Evolutionary conservation across 306 rosid species (phyloP).

Genomic region (Pterocarpus santalinus): DNA sequence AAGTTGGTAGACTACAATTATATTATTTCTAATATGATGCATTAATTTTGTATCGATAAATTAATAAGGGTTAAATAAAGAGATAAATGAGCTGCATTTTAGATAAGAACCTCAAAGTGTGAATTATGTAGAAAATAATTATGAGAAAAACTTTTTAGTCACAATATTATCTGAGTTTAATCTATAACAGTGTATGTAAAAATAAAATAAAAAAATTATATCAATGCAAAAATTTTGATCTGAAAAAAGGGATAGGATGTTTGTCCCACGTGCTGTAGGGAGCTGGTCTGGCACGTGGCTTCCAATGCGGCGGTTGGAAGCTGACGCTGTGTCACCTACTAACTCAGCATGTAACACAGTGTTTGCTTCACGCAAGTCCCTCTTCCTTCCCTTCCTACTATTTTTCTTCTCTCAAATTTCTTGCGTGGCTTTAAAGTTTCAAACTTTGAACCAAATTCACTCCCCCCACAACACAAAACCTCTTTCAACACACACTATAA

Average conservation of each 20-base stretch:
- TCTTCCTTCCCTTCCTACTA: conserved; percentile 4
- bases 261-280: conserved; percentile 61
- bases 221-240: too few relatives aligned
- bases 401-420: conserved; percentile 24
- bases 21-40: too few relatives aligned
- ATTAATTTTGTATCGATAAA: too few relatives aligned
- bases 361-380: conserved; percentile 96
- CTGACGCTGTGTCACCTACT: conserved; percentile 58
- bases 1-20: too few relatives aligned
- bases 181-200: too few relatives aligned
- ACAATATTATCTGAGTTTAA: too few relatives aligned
- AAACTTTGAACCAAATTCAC: conserved; percentile 49
- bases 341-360: conserved; percentile 38
- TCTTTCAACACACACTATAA: neutral
- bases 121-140: too few relatives aligned
- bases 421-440: conserved; percentile 82
- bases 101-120: too few relatives aligned
- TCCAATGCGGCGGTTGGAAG: conserved; percentile 64
- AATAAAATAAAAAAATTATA: too few relatives aligned
- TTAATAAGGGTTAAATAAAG: too few relatives aligned
- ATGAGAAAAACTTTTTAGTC: too few relatives aligned
- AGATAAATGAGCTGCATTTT: too few relatives aligned
- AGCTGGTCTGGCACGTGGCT: conserved; percentile 57
- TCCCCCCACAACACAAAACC: neutral
- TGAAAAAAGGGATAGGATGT: conserved; percentile 46